Evolutionary conservation across 306 rosid genomes (phyloP).

Genomic region (Ziziphus jujuba): DNA sequence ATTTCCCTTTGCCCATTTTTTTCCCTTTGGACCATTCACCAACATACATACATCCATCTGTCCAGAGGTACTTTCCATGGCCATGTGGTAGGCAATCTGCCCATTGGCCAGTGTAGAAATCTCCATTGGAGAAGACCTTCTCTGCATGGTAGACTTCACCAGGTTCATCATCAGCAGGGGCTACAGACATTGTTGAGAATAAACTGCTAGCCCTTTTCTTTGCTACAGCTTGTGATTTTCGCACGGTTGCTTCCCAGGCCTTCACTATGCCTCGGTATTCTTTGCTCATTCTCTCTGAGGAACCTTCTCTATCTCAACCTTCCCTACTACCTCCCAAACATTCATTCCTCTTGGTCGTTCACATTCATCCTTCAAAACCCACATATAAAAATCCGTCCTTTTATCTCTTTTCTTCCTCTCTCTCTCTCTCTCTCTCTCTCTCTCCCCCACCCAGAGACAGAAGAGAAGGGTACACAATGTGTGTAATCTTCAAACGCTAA

Average conservation of each 20-base stretch:
- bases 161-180: conserved; percentile 77
- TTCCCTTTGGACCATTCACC: conserved; percentile 84
- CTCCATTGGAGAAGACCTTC: conserved; percentile 63
- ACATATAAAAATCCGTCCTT: not conserved
- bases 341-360: conserved; percentile 21
- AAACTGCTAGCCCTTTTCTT: conserved; percentile 64
- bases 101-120: conserved; percentile 81
- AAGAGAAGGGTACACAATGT: conserved; percentile 1
- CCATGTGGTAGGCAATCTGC: conserved; percentile 59
- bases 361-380: conserved; percentile 47
- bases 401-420: no score
- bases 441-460: not conserved
- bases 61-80: conserved; percentile 77
- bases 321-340: conserved; percentile 2
- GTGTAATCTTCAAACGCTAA: conserved; percentile 7
- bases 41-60: conserved; percentile 86
- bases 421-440: not conserved
- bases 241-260: conserved; percentile 63
- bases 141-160: conserved; percentile 50
- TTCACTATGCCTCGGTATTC: conserved; percentile 56
- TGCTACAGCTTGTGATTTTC: conserved; percentile 53
- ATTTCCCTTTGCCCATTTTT: conserved; percentile 68
- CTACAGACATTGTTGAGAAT: conserved; percentile 75
- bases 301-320: conserved; percentile 23
- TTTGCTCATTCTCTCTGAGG: conserved; percentile 65